Percentiles rank a stretch among this genome's conserved stretches.
Evolutionary conservation across 306 rosid genomes (phyloP).

Genomic region (Prunus campanulata): DNA sequence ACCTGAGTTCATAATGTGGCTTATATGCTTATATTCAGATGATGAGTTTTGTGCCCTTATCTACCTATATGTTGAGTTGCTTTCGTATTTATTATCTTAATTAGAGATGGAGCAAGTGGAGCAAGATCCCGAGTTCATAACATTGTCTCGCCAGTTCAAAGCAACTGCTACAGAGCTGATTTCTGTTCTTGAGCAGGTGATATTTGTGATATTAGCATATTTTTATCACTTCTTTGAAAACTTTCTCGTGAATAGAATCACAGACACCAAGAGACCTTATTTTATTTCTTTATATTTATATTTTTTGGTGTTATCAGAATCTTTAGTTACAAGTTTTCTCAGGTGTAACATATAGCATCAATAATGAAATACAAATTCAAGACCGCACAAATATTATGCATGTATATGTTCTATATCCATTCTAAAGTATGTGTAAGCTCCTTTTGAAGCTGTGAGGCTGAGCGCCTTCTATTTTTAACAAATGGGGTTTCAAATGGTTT

Average conservation of each 20-base stretch:
- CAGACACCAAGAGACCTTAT: background rate
- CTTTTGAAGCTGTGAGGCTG: background rate
- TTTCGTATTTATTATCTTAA: conserved; percentile 35
- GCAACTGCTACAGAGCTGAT: conserved; percentile 89
- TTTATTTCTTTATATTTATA: background rate
- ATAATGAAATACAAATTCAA: background rate
- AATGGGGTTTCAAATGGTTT: background rate
- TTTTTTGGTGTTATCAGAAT: background rate
- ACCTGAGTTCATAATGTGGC: background rate
- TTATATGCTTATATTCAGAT: background rate
- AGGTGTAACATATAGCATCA: background rate
- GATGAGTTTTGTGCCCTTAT: conserved; percentile 29
- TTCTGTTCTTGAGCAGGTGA: conserved; percentile 96
- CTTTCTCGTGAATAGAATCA: background rate
- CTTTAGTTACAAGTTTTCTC: background rate
- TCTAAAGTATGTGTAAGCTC: background rate
- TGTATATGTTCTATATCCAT: background rate
- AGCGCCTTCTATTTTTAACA: background rate
- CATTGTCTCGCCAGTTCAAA: conserved; percentile 88
- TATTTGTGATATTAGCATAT: conserved; percentile 11
- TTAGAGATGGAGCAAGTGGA: conserved; percentile 94
- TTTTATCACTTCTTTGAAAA: conserved; percentile 13
- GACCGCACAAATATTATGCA: background rate
- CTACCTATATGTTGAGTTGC: conserved; percentile 39
- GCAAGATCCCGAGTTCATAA: conserved; percentile 83